Base-by-base conservation (phyloP, 441 rosid genomes). In the Adansonia rubrostipa region DNA sequence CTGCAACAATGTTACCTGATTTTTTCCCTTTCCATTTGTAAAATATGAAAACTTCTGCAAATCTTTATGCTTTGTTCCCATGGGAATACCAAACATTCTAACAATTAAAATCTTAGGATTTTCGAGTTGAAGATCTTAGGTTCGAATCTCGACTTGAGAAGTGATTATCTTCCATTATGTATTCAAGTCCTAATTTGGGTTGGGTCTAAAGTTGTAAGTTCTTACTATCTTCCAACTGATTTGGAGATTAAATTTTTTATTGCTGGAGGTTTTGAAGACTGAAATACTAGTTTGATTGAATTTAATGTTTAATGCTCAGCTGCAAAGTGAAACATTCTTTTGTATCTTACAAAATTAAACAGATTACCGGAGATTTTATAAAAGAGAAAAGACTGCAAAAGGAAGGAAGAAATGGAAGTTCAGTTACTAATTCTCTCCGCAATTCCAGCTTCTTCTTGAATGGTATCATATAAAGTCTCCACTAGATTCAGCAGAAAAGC, bases 401-500 rank as follows among this genome's bases (percentile, higher is more conserved):
- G 40, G 56, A 50, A 50, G 14, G n/a, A 5, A 51, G 42, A 62
- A 67, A 44, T 44, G 71, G 19, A 67, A 67, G 54, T 67, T 80
- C 62, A 66, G 28, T 44, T 20, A 47, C 64, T 70, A 15, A n/a
- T 63, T 76, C 50, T 42, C 66, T 73, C 71, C 20, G 75, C 75
- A 11, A 67, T 42, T 48, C 74, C 80, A 78, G 78, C 82, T 60
- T 88, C 80, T 75, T 87, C 83, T 80, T 77, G 70, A 42, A 92
- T 84, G 45, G 88, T 33, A 10, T 77, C 79, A 2, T 81, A 77
- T 14, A 92, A 86, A 9, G 84, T 82, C 84, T 93, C 93, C 3
- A 91, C 92, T 73, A 93, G 77, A 73, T 86, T 84, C 11, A 95
- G 89, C 84, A 95, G 88, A 85, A 93, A 92, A 54, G 86, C 86